Evolutionary conservation across 306 rosid species (phyloP), one percentile per base, ranked within the genome.

Genomic region (Delonix regia): DNA sequence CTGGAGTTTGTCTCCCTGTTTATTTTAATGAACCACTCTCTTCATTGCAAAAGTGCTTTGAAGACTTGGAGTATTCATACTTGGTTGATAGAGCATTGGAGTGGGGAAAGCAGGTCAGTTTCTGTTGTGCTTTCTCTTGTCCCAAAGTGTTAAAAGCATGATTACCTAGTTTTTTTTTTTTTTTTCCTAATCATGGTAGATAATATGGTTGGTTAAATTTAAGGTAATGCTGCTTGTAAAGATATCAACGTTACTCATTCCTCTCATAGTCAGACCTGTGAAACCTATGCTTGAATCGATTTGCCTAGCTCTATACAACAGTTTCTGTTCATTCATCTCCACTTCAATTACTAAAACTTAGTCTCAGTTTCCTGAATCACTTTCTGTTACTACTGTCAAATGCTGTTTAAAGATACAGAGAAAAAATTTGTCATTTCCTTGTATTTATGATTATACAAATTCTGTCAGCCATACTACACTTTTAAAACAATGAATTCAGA

Each of bases 1-100:
- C 98, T 80, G 99, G 99, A 77, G 99, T 95, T 81, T 95, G 99
- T 83, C 99, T 95, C 77, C 98, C 99, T 78, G 98, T 95, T 85
- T 95, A 95, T 89, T 95, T 95, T 86, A 95, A 95, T 73, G 99
- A 95, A 85, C 99, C 99, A 52, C 93, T 95, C 73, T 95, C 99
- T 53, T 93, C 99, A 1, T 83, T 95, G 86, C 99, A 95, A 86
- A 95, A 95, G 86, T 95, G 98, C 85, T 95, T 95, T 81, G 99
- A 95, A 90, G 99, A 95, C 84, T 83, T 95, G 72, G 99, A 95
- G 85, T 95, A 95, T 86, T 95, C 99, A 11, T 84, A 87, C 86
- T 86, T 95, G 87, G 98, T 95, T 78, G 99, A 95, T 86, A 88
- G 85, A 83, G 99, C 99, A 56, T 76, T 81, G 72, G 97, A 87